These are phyloP conservation scores for Suillus placidus DNA, from an alignment of 768 basidiomycete species.

Conservation along the genomic window DNA sequence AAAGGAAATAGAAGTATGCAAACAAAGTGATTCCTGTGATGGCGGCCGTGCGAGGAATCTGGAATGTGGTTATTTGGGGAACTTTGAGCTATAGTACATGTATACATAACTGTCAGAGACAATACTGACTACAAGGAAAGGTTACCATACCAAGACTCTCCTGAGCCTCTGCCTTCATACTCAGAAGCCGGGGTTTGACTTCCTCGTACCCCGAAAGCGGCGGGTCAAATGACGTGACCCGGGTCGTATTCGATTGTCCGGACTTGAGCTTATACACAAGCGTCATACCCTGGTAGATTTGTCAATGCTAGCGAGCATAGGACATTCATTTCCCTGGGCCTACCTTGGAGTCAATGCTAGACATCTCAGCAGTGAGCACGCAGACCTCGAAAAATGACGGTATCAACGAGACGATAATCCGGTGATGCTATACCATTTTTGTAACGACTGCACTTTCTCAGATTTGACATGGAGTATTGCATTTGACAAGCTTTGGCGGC, in stretches of 20 bases:
- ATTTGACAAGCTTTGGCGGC: no score
- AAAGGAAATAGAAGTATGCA: slow-evolving; percentile 20
- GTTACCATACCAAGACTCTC: slow-evolving; percentile 79
- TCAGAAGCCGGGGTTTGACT: slow-evolving; percentile 75
- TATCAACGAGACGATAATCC: no score
- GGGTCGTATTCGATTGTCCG: slow-evolving; percentile 47
- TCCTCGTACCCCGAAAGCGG: slow-evolving; percentile 76
- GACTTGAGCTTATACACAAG: slow-evolving; percentile 61
- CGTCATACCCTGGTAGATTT: slow-evolving; percentile 60
- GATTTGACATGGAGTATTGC: no score
- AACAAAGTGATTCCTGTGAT: slow-evolving; percentile 27
- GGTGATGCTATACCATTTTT: no score
- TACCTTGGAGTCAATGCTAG: slow-evolving; percentile 66
- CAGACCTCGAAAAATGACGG: no score
- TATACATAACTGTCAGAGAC: not conserved
- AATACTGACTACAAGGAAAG: not conserved
- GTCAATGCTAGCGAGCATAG: not conserved
- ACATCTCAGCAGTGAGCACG: slow-evolving; percentile 68
- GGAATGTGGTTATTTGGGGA: slow-evolving; percentile 63
- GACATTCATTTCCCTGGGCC: slow-evolving; percentile 9
- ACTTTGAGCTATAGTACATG: slow-evolving; percentile 50
- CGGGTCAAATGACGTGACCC: slow-evolving; percentile 67
- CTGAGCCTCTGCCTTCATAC: slow-evolving; percentile 82
- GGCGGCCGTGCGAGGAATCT: slow-evolving; percentile 42
- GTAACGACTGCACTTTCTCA: no score